Evolutionary conservation across 805 yeast species (phyloP).

Genomic region (Tanozyma kutaoensis): DNA sequence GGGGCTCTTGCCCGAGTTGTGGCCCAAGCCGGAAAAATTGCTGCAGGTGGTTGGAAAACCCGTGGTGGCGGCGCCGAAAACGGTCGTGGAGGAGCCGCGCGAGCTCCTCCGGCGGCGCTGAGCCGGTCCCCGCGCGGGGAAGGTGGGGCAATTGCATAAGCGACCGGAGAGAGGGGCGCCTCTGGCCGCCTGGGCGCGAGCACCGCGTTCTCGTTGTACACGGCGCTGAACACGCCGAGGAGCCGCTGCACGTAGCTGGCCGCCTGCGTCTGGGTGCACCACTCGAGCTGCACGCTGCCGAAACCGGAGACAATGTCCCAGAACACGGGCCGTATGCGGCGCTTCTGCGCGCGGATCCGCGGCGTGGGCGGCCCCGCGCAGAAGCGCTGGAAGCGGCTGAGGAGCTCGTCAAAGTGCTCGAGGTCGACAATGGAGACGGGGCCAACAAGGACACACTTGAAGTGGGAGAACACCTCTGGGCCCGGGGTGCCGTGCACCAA

Average conservation of each 20-base stretch:
- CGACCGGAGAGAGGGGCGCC: slow-evolving; percentile 10
- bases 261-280: slow-evolving; percentile 6
- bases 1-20: slow-evolving; percentile 48
- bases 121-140: no score
- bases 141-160: no score
- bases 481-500: slow-evolving; percentile 4
- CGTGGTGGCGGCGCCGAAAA: slow-evolving; percentile 12
- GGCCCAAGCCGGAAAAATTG: slow-evolving; percentile 39
- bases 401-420: slow-evolving; percentile 6
- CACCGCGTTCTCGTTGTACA: slow-evolving; percentile 4
- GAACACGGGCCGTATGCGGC: slow-evolving; percentile 3
- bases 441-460: not conserved
- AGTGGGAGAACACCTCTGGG: not conserved
- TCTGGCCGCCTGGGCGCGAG: slow-evolving; percentile 2
- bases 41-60: slow-evolving; percentile 15
- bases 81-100: slow-evolving; percentile 18
- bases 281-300: slow-evolving; percentile 2
- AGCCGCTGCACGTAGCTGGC: slow-evolving; percentile 6
- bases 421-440: slow-evolving; percentile 3
- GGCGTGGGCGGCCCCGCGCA: slow-evolving; percentile 1
- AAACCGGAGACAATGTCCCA: slow-evolving; percentile 2
- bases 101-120: slow-evolving; percentile 19
- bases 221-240: slow-evolving; percentile 6
- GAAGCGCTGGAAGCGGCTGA: slow-evolving; percentile 4
- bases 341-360: slow-evolving; percentile 3